A percentile compares a stretch with the other conserved stretches of the same genome.
These are phyloP conservation scores for Symmetrospora coprosmae DNA, from an alignment of 768 basidiomycete species.

Conservation along the genomic window DNA sequence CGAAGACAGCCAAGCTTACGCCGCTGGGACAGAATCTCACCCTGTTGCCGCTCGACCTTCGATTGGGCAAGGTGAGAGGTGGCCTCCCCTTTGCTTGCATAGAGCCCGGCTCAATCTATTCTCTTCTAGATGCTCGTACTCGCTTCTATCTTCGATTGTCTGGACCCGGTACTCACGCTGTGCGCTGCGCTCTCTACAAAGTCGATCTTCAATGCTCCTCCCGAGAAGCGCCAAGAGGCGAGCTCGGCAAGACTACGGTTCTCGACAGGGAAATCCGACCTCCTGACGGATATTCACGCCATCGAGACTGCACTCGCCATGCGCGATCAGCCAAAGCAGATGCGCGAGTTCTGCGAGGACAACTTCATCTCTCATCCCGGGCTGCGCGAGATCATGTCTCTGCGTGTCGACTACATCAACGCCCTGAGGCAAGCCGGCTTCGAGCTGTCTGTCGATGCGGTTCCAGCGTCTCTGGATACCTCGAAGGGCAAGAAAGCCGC, in stretches of 20 bases:
- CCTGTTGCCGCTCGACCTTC: constrained; percentile 70
- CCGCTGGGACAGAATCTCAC: constrained; percentile 70
- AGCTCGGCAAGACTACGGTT: constrained; percentile 60
- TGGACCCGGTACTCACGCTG: constrained; percentile 60
- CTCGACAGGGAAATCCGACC: constrained; percentile 58
- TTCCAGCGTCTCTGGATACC: constrained; percentile 48
- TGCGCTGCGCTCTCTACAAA: constrained; percentile 69
- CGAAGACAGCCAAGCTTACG: constrained; percentile 47
- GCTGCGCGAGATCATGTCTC: constrained; percentile 59
- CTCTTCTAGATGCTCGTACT: constrained; percentile 66
- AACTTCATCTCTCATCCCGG: constrained; percentile 67
- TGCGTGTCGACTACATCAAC: constrained; percentile 62
- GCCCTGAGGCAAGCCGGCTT: constrained; percentile 60
- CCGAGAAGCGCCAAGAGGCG: constrained; percentile 71
- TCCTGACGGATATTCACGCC: constrained; percentile 66
- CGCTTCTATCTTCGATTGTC: constrained; percentile 64
- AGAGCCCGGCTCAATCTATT: constrained; percentile 11
- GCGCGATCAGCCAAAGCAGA: constrained; percentile 24
- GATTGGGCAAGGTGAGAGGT: constrained; percentile 58
- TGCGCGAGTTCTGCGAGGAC: constrained; percentile 42
- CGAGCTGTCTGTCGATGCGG: constrained; percentile 43
- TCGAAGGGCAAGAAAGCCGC: constrained; percentile 42
- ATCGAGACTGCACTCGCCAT: constrained; percentile 46
- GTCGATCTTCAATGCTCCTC: constrained; percentile 64
- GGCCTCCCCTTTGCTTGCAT: background rate